A percentile compares a stretch with the other conserved stretches of the same genome.
phyloP scores from a whole-genome alignment of 2,329 filamentous ascomycete genomes.

The Fusarium sp. region DNA sequence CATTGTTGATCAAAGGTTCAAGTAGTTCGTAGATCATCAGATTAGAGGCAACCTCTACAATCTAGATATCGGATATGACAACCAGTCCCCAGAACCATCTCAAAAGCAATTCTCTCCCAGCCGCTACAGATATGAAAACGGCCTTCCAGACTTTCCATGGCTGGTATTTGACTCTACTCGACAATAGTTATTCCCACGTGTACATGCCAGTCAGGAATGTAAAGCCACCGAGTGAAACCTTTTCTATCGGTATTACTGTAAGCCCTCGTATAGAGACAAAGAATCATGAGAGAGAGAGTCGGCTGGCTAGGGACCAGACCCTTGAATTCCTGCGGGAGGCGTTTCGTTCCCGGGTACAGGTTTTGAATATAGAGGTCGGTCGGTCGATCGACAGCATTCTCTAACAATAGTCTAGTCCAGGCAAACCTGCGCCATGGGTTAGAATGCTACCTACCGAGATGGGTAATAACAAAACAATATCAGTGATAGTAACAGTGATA shows the following conservation, averaged over 20 bases:
- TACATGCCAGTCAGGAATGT: conserved; percentile 28
- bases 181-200: conserved; percentile 34
- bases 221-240: conserved; percentile 25
- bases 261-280: neutral
- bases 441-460: conserved; percentile 25
- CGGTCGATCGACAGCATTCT: conserved; percentile 32
- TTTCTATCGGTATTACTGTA: conserved; percentile 1
- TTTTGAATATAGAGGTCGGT: conserved; percentile 10
- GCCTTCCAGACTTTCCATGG: conserved; percentile 36
- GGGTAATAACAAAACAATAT: conserved; percentile 1
- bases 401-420: conserved; percentile 7
- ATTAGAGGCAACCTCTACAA: neutral
- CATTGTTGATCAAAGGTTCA: conserved; percentile 11
- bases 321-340: conserved; percentile 35
- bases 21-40: conserved; percentile 32
- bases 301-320: conserved; percentile 20
- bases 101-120: neutral
- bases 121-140: conserved; percentile 7
- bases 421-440: neutral
- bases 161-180: conserved; percentile 32
- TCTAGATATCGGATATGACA: neutral
- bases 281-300: neutral
- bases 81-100: neutral
- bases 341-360: conserved; percentile 20
- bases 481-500: neutral